Conservation (phyloP, 1,284 basidiomycete genomes). For the Pyrrhoderma lamaoense region DNA sequence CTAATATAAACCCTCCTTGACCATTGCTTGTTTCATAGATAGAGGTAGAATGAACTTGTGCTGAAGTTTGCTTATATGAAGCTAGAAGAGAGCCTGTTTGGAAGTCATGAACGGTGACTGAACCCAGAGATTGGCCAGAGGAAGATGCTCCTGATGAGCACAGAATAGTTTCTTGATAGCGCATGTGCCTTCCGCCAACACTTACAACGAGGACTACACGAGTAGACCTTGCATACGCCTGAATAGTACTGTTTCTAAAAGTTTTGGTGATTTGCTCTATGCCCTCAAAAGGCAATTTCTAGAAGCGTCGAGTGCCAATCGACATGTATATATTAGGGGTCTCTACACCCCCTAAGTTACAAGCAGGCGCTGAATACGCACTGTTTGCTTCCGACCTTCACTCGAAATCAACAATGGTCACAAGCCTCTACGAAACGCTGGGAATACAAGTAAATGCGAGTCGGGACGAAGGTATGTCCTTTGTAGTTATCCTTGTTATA, state of each 20-base stretch:
- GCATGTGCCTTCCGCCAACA: constrained; percentile 33
- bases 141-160: constrained; percentile 51
- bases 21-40: constrained; percentile 56
- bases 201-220: too few species aligned
- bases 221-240: too few species aligned
- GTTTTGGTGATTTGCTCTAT: not conserved
- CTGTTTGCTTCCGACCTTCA: too few species aligned
- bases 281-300: constrained; percentile 7
- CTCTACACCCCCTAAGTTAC: not conserved
- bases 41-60: constrained; percentile 49
- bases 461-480: constrained; percentile 31
- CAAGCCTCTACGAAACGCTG: constrained; percentile 18
- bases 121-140: constrained; percentile 43
- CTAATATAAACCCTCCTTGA: constrained; percentile 69
- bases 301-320: constrained; percentile 12
- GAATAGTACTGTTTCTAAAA: too few species aligned
- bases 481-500: too few species aligned
- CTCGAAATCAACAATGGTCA: not conserved
- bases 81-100: constrained; percentile 60
- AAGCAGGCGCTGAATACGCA: too few species aligned
- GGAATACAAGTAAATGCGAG: constrained; percentile 25
- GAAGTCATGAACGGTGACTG: constrained; percentile 64
- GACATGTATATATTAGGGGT: not conserved
- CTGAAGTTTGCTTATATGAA: constrained; percentile 70
- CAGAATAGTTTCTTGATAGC: constrained; percentile 59